Base-by-base conservation (phyloP, 768 basidiomycete species). In the Mycena venus region DNA sequence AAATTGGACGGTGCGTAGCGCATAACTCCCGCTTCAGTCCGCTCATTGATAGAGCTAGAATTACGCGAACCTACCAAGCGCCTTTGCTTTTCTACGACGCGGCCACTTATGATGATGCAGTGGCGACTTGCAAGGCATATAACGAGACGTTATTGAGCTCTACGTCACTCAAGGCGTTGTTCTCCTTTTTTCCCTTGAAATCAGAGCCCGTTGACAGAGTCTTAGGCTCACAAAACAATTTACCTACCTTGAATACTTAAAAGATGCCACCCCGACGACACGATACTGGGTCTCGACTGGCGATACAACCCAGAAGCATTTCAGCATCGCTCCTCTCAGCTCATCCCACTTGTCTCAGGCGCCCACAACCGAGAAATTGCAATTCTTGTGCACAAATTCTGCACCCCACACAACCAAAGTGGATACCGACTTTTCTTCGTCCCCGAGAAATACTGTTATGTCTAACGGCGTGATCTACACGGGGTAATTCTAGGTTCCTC, bases 361-460 rank as follows among this genome's bases (percentile, higher is more conserved):
- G 3, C 32, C 21, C 1, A 1, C 59, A 15, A 40, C 34, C 3
- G n/a, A 31, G 17, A 68, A 70, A 63, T 29, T 75, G 25, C 72
- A 68, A 6, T 75, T 78, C 29, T 32, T 78, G 19, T 78, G 77
- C 66, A 73, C 74, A 4, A 78, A 78, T 44, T 78, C 77, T 4
- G 77, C 77, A 0, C 77, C 75, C 8, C 72, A 67, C 53, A 75
- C 74, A 10, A 73, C 68, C 42, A 65, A 73, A 17, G 77, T 78
- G 23, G 72, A 78, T 55, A 78, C 75, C 3, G 72, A 78, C 36
- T 75, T 75, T 59, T 56, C 75, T 4, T 34, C 51, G 2, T 75
- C 69, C 19, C 77, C 77, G 11, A 68, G 66, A 34, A 75, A 21
- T 29, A 55, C 23, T n/a, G 72, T 74, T 1, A 68, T n/a, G 4